A percentile compares a stretch with the other conserved stretches of the same genome.
phyloP scores from a whole-genome alignment of 2,329 filamentous ascomycete genomes.

The Neonectria punicea region DNA sequence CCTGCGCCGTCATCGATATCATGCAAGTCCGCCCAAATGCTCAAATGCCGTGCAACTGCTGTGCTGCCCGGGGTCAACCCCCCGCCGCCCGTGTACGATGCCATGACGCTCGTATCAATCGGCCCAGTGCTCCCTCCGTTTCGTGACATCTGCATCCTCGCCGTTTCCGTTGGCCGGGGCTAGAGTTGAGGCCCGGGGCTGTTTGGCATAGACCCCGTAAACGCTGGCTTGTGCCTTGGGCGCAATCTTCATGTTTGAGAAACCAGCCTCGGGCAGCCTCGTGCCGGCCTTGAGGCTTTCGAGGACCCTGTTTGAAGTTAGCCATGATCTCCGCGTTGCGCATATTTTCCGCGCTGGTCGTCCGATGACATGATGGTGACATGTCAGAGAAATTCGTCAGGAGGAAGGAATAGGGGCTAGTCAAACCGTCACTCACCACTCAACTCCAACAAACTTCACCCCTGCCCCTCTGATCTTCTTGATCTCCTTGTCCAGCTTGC shows the following conservation, averaged over 20 bases:
- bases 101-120: conserved; percentile 8
- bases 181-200: conserved; percentile 10
- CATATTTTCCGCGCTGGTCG: background rate
- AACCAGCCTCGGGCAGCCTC: conserved; percentile 78
- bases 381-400: background rate
- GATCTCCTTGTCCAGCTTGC: conserved; percentile 87
- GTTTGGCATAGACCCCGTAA: conserved; percentile 57
- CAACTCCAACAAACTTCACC: conserved; percentile 81
- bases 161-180: background rate
- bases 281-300: conserved; percentile 82
- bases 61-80: conserved; percentile 1
- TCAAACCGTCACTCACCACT: conserved; percentile 69
- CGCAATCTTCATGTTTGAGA: conserved; percentile 71
- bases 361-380: background rate
- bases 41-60: conserved; percentile 4
- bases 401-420: background rate
- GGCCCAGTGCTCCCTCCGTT: background rate
- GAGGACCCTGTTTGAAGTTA: conserved; percentile 68
- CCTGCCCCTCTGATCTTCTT: conserved; percentile 71
- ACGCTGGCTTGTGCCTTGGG: conserved; percentile 73
- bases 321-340: background rate
- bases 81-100: background rate
- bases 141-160: background rate
- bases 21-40: conserved; percentile 9
- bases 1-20: conserved; percentile 1